Evolutionary conservation across 2,329 filamentous ascomycete species (phyloP), one percentile per base, ranked within the genome.

Genomic region (Mycosphaerella sp.): DNA sequence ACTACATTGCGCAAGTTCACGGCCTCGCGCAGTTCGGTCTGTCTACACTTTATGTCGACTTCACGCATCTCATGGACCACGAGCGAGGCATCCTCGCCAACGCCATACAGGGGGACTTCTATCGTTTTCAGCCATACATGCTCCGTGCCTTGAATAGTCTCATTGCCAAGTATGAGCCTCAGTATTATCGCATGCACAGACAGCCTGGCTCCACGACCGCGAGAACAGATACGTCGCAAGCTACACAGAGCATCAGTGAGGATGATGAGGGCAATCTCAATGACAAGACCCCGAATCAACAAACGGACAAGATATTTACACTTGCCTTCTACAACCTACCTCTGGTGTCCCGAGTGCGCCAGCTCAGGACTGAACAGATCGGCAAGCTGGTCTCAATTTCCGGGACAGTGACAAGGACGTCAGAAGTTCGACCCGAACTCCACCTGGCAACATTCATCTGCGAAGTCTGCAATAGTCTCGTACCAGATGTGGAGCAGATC

Each of bases 251-350:
- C 23, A 79, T 80, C 12, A 85, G 88, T 52, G 79, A 78, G 44
- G 78, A 76, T 43, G 79, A 78, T 42, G 78, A 76, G 43, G 78
- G 79, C 26, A 72, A 72, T 34, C 66, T 84, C 41, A 81, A 83
- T 43, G 82, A 84, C 64, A 86, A 89, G 73, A 95, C 88, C 31
- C 83, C 85, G 52, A 89, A 95, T 70, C 91, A 96, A 71, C 91
- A 96, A 74, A 96, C 93, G 0, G 93, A 98, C 74, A 96, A 95
- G 76, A 78, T 98, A 38, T 97, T 98, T 71, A 83, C 89, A 4
- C 78, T 96, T 49, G 91, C 91, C 32, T 95, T 96, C 66, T 95
- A 95, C 76, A 95, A 96, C 68, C 76, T 96, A 29, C 89, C 91
- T 0, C 79, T 95, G 1, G 87, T 95, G 11, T 93, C 89, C 1